These are phyloP conservation scores for Pisolithus orientalis DNA, from an alignment of 768 basidiomycete species.

Conservation along the genomic window DNA sequence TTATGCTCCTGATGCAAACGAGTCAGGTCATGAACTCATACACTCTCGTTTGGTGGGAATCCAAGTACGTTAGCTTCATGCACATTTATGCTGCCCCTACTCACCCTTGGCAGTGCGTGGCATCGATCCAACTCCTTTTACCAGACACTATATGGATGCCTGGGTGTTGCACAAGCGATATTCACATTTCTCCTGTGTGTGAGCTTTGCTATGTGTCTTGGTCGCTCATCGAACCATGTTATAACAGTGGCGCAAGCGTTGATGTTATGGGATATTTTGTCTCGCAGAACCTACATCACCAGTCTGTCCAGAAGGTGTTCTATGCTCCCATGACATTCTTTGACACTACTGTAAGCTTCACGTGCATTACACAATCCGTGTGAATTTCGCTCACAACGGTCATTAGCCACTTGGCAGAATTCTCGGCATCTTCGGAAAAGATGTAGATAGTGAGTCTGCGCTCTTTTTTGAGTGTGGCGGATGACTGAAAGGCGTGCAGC, in stretches of 20 bases:
- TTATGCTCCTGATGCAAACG: constrained; percentile 53
- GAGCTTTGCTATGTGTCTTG: constrained; percentile 12
- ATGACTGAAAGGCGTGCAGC: constrained; percentile 5
- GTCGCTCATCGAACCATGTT: background rate
- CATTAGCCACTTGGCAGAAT: constrained; percentile 53
- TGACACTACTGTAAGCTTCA: constrained; percentile 50
- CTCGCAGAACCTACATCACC: constrained; percentile 56
- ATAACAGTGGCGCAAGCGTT: constrained; percentile 42
- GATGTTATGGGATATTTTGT: constrained; percentile 54
- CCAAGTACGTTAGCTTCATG: constrained; percentile 34
- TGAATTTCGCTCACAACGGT: background rate
- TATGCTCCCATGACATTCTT: constrained; percentile 76
- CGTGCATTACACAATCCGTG: background rate
- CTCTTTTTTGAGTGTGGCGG: background rate
- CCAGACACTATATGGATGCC: constrained; percentile 54
- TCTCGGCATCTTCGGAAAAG: constrained; percentile 58
- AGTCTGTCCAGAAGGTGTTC: constrained; percentile 51
- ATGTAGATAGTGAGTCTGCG: constrained; percentile 49
- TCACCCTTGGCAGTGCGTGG: constrained; percentile 32
- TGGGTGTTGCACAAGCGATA: constrained; percentile 52
- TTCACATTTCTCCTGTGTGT: constrained; percentile 52
- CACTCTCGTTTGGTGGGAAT: constrained; percentile 69
- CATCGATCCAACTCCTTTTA: constrained; percentile 50
- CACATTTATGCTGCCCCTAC: too few relatives aligned
- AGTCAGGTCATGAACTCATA: constrained; percentile 59